Base-by-base conservation (phyloP, 2,329 filamentous ascomycete genomes). In the Pezicula radicicola region DNA sequence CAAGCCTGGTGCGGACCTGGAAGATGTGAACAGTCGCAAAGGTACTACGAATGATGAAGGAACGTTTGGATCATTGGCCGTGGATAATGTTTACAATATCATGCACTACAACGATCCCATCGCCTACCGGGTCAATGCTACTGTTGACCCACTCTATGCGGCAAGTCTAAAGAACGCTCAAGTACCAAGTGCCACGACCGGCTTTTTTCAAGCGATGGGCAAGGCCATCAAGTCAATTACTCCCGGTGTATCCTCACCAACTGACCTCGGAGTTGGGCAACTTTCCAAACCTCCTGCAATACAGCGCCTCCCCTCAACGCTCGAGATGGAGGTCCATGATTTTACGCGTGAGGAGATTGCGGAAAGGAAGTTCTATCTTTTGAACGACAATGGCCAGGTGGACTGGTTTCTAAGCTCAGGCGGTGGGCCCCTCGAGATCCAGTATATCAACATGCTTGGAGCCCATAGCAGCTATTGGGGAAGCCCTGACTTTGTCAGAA, bases 31-130 rank as follows among this genome's bases (percentile, higher is more conserved):
- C 18, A 70, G 77, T 13, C 77, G 78, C 6, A 68, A 69, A 35
- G 73, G 76, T 6, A 80, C 97, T 30, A 87, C 87, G n/a, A 89
- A 88, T n/a, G 82, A 91, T 39, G 79, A 79, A 16, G 91, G 89
- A 28, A 82, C 77, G 6, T 96, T 96, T 67, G 94, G 94, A 16
- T 97, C 94, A 68, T 75, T 97, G 27, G 90, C 93, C 1, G 88
- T 97, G 1, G 91, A 97, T 72, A 99, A 97, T 67, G 81, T 99
- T 51, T 99, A 97, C 76, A 99, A 99, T 63, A 81, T 99, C 57
- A 82, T 97, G 66, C 81, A 67, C 37, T 78, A 77, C 55, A 80
- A 84, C 60, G 82, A 84, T 61, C 81, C 94, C 2, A 95, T 99
- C 51, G 90, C 92, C 1, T 97, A 97, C 68, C 80, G 93, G 15